These are phyloP conservation scores for Adiantum capillusveneris DNA, from an alignment of 75 land plant species.

Conservation along the genomic window DNA sequence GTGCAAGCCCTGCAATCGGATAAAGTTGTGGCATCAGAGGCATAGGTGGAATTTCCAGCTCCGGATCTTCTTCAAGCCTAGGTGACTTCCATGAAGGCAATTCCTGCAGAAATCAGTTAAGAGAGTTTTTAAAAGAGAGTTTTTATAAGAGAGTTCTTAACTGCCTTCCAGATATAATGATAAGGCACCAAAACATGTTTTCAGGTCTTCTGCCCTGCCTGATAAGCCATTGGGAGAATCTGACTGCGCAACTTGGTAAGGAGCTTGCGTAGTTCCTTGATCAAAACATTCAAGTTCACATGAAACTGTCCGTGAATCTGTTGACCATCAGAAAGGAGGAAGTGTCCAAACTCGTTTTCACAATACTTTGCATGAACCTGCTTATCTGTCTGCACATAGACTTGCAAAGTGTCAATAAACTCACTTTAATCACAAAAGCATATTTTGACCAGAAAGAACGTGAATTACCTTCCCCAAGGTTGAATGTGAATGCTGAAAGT, in stretches of 20 bases:
- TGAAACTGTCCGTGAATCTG: conserved; percentile 17
- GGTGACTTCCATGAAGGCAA: conserved; percentile 14
- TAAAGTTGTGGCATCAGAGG: conserved; percentile 11
- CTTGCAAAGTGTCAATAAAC: no score
- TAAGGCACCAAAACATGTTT: no score
- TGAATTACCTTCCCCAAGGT: no score
- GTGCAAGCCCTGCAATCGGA: conserved; percentile 13
- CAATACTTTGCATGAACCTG: conserved; percentile 21
- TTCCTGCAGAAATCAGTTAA: not conserved
- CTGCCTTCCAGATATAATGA: no score
- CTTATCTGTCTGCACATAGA: conserved; percentile 8
- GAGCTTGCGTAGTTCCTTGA: conserved; percentile 11
- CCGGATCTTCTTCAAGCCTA: conserved; percentile 8
- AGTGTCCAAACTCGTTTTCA: conserved; percentile 17
- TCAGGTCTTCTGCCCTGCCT: conserved; percentile 1
- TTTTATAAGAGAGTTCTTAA: no score
- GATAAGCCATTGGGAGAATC: conserved; percentile 12
- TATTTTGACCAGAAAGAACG: no score
- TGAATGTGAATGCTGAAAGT: conserved; percentile 18
- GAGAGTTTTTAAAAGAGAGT: no score
- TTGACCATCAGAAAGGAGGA: conserved; percentile 13
- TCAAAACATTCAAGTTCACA: conserved; percentile 1
- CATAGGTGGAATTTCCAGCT: conserved; percentile 8
- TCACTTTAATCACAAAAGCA: no score
- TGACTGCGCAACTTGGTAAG: conserved; percentile 7